Evolutionary conservation across 352 stramenopile species (phyloP).

Genomic region (Phytopythium ostracodes): DNA sequence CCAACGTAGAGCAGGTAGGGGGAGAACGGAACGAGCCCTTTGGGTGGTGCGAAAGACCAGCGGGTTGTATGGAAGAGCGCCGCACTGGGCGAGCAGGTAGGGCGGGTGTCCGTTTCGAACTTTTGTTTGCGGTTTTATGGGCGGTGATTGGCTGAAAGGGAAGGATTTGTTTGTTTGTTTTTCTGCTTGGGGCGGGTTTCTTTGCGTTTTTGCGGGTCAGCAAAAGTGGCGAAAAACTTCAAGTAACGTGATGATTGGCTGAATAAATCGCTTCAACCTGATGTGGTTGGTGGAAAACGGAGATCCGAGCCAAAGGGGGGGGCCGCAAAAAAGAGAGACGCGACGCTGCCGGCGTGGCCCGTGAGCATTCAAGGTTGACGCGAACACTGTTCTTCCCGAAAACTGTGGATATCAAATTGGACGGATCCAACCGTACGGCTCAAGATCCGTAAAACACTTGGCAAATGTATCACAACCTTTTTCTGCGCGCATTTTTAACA

Average conservation of each 20-base stretch:
- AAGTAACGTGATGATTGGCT: background rate
- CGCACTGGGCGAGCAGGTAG: background rate
- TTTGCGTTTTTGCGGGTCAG: slow-evolving; percentile 5
- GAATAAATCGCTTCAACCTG: background rate
- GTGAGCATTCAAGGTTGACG: slow-evolving; percentile 4
- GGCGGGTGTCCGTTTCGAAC: too few relatives aligned
- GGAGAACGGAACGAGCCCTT: background rate
- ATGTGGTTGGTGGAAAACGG: slow-evolving; percentile 1
- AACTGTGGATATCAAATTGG: too few relatives aligned
- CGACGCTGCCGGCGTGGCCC: slow-evolving; percentile 1
- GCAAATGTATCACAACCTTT: too few relatives aligned
- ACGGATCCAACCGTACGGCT: too few relatives aligned
- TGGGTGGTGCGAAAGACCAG: background rate
- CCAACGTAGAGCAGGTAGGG: background rate
- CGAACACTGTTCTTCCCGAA: background rate
- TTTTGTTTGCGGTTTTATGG: background rate
- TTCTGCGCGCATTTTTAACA: too few relatives aligned
- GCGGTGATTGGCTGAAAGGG: slow-evolving; percentile 1
- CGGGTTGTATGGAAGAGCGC: too few relatives aligned
- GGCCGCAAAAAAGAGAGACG: background rate
- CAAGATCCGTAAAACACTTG: too few relatives aligned
- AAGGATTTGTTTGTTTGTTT: slow-evolving; percentile 2
- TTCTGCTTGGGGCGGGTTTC: slow-evolving; percentile 4
- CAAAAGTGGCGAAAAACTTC: background rate
- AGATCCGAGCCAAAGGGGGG: background rate